Base-by-base conservation (phyloP, 2,329 filamentous ascomycete genomes). In the Aspergillus fijiensis region DNA sequence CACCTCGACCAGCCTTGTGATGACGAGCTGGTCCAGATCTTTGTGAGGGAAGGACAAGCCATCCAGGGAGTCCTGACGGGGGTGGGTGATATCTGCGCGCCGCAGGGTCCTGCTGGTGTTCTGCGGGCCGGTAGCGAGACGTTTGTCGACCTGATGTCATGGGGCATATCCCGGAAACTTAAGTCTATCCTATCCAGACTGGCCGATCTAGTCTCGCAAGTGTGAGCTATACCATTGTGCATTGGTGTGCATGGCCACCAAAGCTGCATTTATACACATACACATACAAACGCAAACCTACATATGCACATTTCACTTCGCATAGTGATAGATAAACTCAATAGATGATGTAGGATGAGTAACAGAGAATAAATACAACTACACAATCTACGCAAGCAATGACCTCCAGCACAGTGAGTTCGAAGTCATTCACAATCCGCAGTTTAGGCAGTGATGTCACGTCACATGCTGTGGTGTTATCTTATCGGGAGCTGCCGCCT, bases 11-110 rank as follows among this genome's bases (percentile, higher is more conserved):
- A 83, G 10, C 84, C 84, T 0, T 79, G 79, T 2, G 83, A 86
- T 62, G 84, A 86, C 66, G 84, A 86, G 64, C 76, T 86, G 52
- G 83, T 85, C 1, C 84, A 86, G 64, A 70, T 81, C 1, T 86
- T 83, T 67, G 82, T 86, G 0, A 74, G 79, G 11, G 74, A 78
- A 16, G 84, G 84, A 0, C 72, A 79, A 31, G 72, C 65, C 3
- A 84, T 86, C 79, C 75, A 74, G 19, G 82, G 79, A 0, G 78
- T 81, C 60, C 75, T 86, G 9, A 80, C 77, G 9, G 82, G 81
- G 3, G 81, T 85, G 1, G 84, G 84, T 0, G 79, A 85, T 65
- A 71, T 85, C 4, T 81, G 76, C 64, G 67, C 65, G 5, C 58
- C 63, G 2, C 67, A 73, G 47, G 78, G 79, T 1, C 76, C 79